Percentiles rank a stretch among this genome's conserved stretches.
Evolutionary conservation across 331 rosid species (phyloP).

Genomic region (Dryas integrifolia): DNA sequence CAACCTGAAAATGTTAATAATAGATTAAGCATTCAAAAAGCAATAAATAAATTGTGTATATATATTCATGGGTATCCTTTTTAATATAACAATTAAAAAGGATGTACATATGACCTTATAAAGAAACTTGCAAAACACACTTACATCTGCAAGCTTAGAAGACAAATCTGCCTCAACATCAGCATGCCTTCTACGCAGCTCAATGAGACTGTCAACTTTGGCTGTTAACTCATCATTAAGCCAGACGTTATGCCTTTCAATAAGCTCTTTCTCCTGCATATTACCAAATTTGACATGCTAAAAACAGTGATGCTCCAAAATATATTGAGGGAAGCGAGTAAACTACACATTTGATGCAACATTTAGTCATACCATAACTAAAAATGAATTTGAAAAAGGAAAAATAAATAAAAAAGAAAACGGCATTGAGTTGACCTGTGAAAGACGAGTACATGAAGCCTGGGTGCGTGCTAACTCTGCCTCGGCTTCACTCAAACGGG

Average conservation of each 20-base stretch:
- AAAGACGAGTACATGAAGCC: constrained; percentile 59
- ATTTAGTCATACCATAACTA: not conserved
- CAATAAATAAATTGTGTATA: not conserved
- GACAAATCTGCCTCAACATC: constrained; percentile 75
- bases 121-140: constrained; percentile 23
- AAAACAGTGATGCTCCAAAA: constrained; percentile 20
- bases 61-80: not conserved
- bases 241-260: constrained; percentile 81
- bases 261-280: constrained; percentile 88
- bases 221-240: constrained; percentile 75
- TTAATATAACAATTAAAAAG: not conserved
- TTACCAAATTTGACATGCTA: constrained; percentile 7
- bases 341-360: not conserved
- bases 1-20: constrained; percentile 44
- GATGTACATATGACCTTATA: not conserved
- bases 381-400: not conserved
- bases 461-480: constrained; percentile 64
- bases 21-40: constrained; percentile 12
- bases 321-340: constrained; percentile 10
- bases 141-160: constrained; percentile 68
- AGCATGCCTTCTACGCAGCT: constrained; percentile 59
- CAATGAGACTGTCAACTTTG: constrained; percentile 61
- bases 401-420: not conserved
- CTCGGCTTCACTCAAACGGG: constrained; percentile 62
- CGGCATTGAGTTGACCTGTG: constrained; percentile 46